These are phyloP conservation scores for Saururus chinensis DNA, from an alignment of 164 flowering plant genomes.

Conservation along the genomic window DNA sequence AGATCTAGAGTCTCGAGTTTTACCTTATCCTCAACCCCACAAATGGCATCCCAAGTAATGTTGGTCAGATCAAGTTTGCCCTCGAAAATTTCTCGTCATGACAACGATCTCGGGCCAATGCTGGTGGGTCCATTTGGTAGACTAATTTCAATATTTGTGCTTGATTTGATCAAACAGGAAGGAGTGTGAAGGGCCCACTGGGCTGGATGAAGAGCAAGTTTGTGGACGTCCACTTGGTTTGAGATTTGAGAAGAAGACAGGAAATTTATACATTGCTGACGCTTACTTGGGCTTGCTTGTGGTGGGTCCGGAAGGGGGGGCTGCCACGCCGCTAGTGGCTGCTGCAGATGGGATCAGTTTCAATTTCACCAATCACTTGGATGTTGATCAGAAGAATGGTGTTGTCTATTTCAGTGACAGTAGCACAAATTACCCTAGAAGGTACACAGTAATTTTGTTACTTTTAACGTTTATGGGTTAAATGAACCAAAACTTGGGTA, in stretches of 20 bases:
- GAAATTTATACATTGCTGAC: conserved; percentile 30
- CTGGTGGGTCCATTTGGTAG: too few relatives aligned
- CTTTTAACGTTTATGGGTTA: too few relatives aligned
- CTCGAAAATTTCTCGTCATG: too few relatives aligned
- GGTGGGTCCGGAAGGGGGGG: conserved; percentile 15
- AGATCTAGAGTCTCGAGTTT: too few relatives aligned
- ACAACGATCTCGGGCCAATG: too few relatives aligned
- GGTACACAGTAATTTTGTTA: conserved; percentile 14
- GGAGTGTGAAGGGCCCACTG: conserved; percentile 10
- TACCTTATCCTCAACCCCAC: too few relatives aligned
- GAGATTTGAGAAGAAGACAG: conserved; percentile 20
- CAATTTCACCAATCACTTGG: conserved; percentile 25
- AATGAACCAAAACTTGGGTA: too few relatives aligned
- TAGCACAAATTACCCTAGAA: conserved; percentile 26
- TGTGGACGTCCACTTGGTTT: conserved; percentile 1
- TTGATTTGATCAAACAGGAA: conserved; percentile 10
- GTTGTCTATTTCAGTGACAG: conserved; percentile 38
- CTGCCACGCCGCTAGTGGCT: conserved; percentile 1
- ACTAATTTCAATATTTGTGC: too few relatives aligned
- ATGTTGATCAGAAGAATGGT: conserved; percentile 23
- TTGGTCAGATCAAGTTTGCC: too few relatives aligned
- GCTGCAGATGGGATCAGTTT: conserved; percentile 10
- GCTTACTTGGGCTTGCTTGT: conserved; percentile 27
- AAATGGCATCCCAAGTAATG: too few relatives aligned
- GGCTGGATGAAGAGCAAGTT: conserved; percentile 2